Percentiles rank a stretch among this genome's conserved stretches.
Evolutionary conservation across 176 grass and related monocot genomes (phyloP).

Genomic region (Guadua angustifolia): DNA sequence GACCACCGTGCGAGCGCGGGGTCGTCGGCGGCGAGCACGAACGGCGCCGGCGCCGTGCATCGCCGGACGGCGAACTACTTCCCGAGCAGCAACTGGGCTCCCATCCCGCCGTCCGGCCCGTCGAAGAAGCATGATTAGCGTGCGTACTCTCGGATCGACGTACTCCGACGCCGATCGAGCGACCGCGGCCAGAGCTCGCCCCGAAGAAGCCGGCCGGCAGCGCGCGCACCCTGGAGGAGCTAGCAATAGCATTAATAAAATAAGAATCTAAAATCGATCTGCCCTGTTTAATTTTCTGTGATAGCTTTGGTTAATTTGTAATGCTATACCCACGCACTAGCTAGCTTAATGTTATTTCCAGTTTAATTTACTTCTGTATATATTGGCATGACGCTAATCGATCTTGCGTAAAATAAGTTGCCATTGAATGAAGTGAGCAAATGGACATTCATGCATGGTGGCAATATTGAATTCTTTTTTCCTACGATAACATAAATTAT

Average conservation of each 20-base stretch:
- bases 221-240: background rate
- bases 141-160: background rate
- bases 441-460: too few relatives aligned
- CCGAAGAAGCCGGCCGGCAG: background rate
- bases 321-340: background rate
- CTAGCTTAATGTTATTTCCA: background rate
- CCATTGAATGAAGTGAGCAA: too few relatives aligned
- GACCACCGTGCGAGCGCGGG: background rate
- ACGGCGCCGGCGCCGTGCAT: background rate
- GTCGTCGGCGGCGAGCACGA: background rate
- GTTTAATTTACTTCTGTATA: background rate
- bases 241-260: background rate
- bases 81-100: background rate
- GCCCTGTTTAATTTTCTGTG: background rate
- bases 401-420: too few relatives aligned
- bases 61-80: background rate
- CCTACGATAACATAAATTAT: background rate
- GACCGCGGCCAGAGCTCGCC: background rate
- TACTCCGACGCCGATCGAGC: background rate
- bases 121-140: background rate
- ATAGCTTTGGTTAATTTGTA: background rate
- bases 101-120: constrained; percentile 41
- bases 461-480: background rate
- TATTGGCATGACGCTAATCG: background rate
- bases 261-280: background rate